phyloP scores from a whole-genome alignment of 2,329 filamentous ascomycete genomes.

The Didymella glomerata region DNA sequence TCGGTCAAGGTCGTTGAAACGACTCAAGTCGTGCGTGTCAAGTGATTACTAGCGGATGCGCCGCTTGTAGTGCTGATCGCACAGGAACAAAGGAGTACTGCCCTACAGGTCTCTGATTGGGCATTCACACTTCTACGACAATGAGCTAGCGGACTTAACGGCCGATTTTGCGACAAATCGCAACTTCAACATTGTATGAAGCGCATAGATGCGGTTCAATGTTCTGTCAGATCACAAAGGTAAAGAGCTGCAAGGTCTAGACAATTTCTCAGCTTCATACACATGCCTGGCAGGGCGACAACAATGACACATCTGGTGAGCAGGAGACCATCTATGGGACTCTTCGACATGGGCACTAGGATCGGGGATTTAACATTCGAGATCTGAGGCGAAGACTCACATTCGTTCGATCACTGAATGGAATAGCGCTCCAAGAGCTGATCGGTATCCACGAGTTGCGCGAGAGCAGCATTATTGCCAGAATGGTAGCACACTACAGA shows the following conservation, averaged over 20 bases:
- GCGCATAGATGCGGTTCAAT: constrained; percentile 6
- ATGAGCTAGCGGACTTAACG: constrained; percentile 1
- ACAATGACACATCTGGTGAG: neutral
- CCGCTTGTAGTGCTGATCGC: neutral
- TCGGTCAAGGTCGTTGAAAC: neutral
- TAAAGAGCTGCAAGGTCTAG: neutral
- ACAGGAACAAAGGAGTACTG: constrained; percentile 2
- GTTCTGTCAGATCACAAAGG: neutral
- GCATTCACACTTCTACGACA: neutral
- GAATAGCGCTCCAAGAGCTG: neutral
- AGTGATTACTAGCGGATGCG: constrained; percentile 5
- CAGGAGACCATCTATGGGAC: neutral
- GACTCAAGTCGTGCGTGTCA: neutral
- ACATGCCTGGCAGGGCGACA: neutral
- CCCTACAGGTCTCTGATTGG: constrained; percentile 1
- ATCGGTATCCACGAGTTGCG: neutral
- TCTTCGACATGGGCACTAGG: neutral
- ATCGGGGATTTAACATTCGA: neutral
- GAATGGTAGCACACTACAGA: neutral
- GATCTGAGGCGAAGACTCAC: neutral
- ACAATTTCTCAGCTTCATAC: neutral
- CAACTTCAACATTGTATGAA: neutral
- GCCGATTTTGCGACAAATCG: neutral
- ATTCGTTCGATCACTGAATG: neutral
- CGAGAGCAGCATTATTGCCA: too few relatives aligned